A percentile compares a stretch with the other conserved stretches of the same genome.
These are phyloP conservation scores for Austroboletus niveus DNA, from an alignment of 1,284 basidiomycete species.

Conservation along the genomic window DNA sequence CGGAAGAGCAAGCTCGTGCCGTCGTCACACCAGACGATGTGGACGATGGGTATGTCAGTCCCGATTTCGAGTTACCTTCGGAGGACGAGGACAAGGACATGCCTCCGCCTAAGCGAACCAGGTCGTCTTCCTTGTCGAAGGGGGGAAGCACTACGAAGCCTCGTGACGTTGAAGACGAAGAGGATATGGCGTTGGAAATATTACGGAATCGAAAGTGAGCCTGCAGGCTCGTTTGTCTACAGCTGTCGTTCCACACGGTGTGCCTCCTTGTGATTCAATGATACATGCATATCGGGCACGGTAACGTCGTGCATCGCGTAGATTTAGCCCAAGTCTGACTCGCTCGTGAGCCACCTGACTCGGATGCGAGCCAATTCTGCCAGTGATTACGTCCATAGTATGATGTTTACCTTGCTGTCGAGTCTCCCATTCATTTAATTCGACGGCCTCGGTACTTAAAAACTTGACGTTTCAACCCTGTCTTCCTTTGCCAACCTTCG, in stretches of 20 bases:
- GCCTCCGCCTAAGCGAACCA: slow-evolving; percentile 43
- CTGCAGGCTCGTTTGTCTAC: neutral
- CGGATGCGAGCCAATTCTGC: slow-evolving; percentile 22
- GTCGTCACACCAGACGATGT: slow-evolving; percentile 40
- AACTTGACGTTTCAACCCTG: neutral
- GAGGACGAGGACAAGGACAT: slow-evolving; percentile 40
- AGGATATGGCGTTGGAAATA: slow-evolving; percentile 48
- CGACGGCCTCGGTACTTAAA: neutral
- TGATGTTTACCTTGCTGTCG: slow-evolving; percentile 16
- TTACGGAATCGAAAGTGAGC: slow-evolving; percentile 31
- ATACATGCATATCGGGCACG: neutral
- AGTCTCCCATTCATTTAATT: neutral
- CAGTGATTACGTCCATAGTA: slow-evolving; percentile 5
- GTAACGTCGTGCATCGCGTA: neutral
- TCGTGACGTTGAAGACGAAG: slow-evolving; percentile 46
- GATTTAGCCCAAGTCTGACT: neutral
- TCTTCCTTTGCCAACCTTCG: neutral
- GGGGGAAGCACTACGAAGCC: slow-evolving; percentile 5
- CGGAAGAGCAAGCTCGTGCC: slow-evolving; percentile 23
- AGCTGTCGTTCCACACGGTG: neutral
- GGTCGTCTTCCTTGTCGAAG: slow-evolving; percentile 12
- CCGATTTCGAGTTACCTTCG: slow-evolving; percentile 61
- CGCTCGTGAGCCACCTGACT: neutral
- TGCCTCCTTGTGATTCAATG: neutral
- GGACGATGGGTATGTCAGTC: slow-evolving; percentile 73